Conservation (phyloP, 2,329 filamentous ascomycete species). For the Fusarium sublunatum region DNA sequence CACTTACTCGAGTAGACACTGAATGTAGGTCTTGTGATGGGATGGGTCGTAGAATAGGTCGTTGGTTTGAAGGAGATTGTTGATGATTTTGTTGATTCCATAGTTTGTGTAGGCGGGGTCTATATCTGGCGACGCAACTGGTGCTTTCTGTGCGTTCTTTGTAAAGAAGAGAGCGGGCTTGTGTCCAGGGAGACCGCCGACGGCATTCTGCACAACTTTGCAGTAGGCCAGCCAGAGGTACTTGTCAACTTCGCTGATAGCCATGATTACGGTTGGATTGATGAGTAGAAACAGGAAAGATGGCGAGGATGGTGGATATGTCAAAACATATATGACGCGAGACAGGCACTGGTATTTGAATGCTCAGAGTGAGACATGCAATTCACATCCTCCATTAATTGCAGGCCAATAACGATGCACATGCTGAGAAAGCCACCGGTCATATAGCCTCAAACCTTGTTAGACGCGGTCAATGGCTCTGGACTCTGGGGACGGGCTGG, state of each 20-base stretch:
- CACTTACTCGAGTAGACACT: conserved; percentile 32
- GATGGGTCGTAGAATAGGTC: conserved; percentile 35
- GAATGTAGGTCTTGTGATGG: conserved; percentile 34
- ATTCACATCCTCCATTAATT: neutral
- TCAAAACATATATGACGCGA: neutral
- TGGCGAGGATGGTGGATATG: neutral
- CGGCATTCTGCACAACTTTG: conserved; percentile 33
- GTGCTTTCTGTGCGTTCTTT: conserved; percentile 37
- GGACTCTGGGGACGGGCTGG: neutral
- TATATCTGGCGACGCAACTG: conserved; percentile 29
- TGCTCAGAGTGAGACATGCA: neutral
- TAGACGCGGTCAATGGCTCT: neutral
- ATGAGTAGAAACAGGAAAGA: neutral
- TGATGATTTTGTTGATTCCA: conserved; percentile 32
- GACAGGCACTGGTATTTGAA: conserved; percentile 5
- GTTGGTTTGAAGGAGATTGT: conserved; percentile 32
- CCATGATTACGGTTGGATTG: conserved; percentile 8
- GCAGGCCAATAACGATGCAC: neutral
- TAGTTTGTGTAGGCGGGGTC: conserved; percentile 33
- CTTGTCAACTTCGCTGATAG: conserved; percentile 24
- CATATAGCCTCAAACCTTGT: conserved; percentile 18
- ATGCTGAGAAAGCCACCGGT: conserved; percentile 6
- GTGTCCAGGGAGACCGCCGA: conserved; percentile 35
- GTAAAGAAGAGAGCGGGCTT: conserved; percentile 39
- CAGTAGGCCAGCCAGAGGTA: conserved; percentile 37